A percentile compares a stretch with the other conserved stretches of the same genome.
Evolutionary conservation across 306 rosid genomes (phyloP).

Genomic region (Cucurbita argyrosperma): DNA sequence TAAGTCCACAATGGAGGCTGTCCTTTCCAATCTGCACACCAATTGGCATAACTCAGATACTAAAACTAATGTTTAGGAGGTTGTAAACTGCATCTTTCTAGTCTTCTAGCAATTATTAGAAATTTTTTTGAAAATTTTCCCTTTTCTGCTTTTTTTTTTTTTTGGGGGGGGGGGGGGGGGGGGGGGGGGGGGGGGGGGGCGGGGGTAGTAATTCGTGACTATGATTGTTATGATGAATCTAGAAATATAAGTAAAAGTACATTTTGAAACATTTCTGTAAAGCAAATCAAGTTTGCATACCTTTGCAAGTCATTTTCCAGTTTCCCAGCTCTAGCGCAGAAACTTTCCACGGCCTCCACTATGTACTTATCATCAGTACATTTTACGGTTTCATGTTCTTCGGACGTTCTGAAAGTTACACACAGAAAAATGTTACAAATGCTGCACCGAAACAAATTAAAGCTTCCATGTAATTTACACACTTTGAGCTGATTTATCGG

Average conservation of each 20-base stretch:
- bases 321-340: conserved; percentile 19
- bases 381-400: conserved; percentile 17
- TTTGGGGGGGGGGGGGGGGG: not conserved
- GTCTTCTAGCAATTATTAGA: not conserved
- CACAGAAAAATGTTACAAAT: not conserved
- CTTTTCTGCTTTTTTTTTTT: not conserved
- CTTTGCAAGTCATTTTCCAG: conserved; percentile 31
- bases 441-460: not conserved
- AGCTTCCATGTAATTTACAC: not conserved
- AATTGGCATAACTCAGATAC: conserved; percentile 6
- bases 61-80: not conserved
- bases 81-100: not conserved
- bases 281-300: conserved; percentile 8
- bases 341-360: conserved; percentile 18
- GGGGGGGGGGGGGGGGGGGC: not conserved
- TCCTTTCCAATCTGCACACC: conserved; percentile 33
- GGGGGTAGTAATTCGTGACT: not conserved
- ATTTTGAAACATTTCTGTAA: not conserved
- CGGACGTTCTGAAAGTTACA: conserved; percentile 18
- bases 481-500: not conserved
- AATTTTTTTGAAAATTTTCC: not conserved
- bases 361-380: conserved; percentile 11
- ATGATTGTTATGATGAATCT: not conserved
- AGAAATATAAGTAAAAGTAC: not conserved
- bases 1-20: conserved; percentile 25